These are phyloP conservation scores for Boletus rex-veris DNA, from an alignment of 768 basidiomycete genomes.

Conservation along the genomic window DNA sequence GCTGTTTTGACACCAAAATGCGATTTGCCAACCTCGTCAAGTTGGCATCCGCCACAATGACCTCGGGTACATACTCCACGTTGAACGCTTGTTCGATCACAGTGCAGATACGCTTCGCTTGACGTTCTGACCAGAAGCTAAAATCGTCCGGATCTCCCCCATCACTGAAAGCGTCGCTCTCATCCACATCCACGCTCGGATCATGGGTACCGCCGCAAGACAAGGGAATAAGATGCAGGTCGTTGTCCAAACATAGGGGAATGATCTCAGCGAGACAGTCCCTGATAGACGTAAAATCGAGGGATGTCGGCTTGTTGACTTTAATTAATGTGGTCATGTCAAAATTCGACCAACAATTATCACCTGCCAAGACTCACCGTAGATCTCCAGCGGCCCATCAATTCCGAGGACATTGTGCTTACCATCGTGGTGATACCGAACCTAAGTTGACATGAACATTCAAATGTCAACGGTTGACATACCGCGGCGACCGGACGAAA, in stretches of 20 bases:
- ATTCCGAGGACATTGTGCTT: slow-evolving; percentile 94
- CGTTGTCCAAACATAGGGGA: slow-evolving; percentile 81
- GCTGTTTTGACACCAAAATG: slow-evolving; percentile 73
- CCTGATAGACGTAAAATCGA: slow-evolving; percentile 66
- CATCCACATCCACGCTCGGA: slow-evolving; percentile 7
- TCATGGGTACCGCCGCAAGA: slow-evolving; percentile 49
- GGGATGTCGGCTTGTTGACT: slow-evolving; percentile 62
- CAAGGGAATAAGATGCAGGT: slow-evolving; percentile 74
- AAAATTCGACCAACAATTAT: neutral
- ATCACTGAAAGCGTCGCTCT: slow-evolving; percentile 25
- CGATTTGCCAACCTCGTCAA: slow-evolving; percentile 78
- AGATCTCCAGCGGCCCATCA: slow-evolving; percentile 85
- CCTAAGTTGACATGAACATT: slow-evolving; percentile 36
- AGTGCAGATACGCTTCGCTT: slow-evolving; percentile 84
- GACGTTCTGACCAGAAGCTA: slow-evolving; percentile 85
- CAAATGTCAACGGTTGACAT: neutral
- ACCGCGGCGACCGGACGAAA: neutral
- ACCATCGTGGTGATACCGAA: slow-evolving; percentile 93
- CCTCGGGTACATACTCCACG: slow-evolving; percentile 86
- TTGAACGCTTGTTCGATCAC: slow-evolving; percentile 79
- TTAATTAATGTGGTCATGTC: slow-evolving; percentile 28
- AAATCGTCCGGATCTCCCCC: slow-evolving; percentile 87
- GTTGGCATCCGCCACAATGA: slow-evolving; percentile 93
- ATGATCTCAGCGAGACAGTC: slow-evolving; percentile 71
- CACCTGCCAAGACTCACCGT: slow-evolving; percentile 51